Base-by-base conservation (phyloP, 805 yeast species). In the Saccharomycopsis schoenii region DNA sequence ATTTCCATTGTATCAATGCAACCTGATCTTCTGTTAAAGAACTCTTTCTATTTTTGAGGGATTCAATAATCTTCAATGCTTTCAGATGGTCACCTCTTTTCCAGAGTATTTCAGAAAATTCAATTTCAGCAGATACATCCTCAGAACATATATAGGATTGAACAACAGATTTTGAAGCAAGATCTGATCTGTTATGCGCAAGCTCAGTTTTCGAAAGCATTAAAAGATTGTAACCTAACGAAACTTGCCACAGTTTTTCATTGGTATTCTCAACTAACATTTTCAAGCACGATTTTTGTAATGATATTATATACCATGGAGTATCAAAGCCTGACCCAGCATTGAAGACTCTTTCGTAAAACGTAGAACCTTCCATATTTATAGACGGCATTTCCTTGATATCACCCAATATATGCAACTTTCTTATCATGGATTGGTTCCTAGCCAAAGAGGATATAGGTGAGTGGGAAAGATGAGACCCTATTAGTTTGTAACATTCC, bases 101-200 rank as follows among this genome's bases (percentile, higher is more conserved):
- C 97, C 98, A 93, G 47, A 90, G 72, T 9, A 94, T 77, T 61
- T 88, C 84, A 0, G 97, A 86, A 70, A 87, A 86, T 69, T 91
- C 96, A 47, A 87, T 72, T 62, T 85, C 86, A 6, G 88, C 85
- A 11, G 75, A 76, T 0, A 68, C 65, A 51, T 64, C 66, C 25
- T 70, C 61, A 15, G 63, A 39, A 59, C 64, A 61, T 67, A 73
- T 64, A 40, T 63, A 58, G 1, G 89, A 90, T 67, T 83, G 77
- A 68, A 88, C 79, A 24, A 87, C 80, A 9, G 85, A 78, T 21
- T 84, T 80, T 1, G 89, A 83, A 0, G 97, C 86, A 43, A 89
- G 76, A 67, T 89, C 94, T 2, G 85, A 73, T 62, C 92, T 79
- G 10, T 83, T 81, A 62, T 84, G 83, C 61, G 83, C 79, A 58